Conservation (phyloP, 495 filamentous ascomycete genomes). For the Tetracladium setigerum region DNA sequence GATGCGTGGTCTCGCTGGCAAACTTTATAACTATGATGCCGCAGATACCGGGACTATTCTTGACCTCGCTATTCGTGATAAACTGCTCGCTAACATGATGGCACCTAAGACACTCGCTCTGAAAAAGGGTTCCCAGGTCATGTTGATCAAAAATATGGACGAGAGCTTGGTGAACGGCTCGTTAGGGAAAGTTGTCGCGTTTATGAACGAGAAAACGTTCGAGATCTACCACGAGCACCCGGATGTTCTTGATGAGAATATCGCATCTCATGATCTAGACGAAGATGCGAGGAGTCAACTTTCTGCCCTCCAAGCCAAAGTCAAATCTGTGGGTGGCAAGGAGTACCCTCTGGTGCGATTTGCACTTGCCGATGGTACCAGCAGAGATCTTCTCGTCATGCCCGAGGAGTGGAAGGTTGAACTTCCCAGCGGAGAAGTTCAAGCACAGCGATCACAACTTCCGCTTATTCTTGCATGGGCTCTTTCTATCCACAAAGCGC, state of each 20-base stretch:
- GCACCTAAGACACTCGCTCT: conserved; percentile 68
- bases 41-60: conserved; percentile 65
- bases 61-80: conserved; percentile 62
- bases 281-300: conserved; percentile 40
- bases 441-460: conserved; percentile 71
- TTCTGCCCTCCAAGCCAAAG: conserved; percentile 19
- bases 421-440: conserved; percentile 88
- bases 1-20: conserved; percentile 64
- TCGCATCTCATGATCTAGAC: conserved; percentile 30
- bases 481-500: conserved; percentile 94
- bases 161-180: conserved; percentile 91
- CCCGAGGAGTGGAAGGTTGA: conserved; percentile 94
- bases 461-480: conserved; percentile 95
- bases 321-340: conserved; percentile 24
- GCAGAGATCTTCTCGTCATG: conserved; percentile 70
- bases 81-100: conserved; percentile 84
- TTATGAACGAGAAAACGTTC: conserved; percentile 79
- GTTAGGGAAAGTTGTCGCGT: conserved; percentile 73
- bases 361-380: conserved; percentile 65
- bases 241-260: conserved; percentile 39
- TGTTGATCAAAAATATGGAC: conserved; percentile 99
- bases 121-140: conserved; percentile 91
- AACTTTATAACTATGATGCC: conserved; percentile 58
- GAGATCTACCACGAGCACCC: conserved; percentile 52
- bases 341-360: conserved; percentile 76